phyloP scores from a whole-genome alignment of 2,329 filamentous ascomycete genomes.

The Clonostachys byssicola region DNA sequence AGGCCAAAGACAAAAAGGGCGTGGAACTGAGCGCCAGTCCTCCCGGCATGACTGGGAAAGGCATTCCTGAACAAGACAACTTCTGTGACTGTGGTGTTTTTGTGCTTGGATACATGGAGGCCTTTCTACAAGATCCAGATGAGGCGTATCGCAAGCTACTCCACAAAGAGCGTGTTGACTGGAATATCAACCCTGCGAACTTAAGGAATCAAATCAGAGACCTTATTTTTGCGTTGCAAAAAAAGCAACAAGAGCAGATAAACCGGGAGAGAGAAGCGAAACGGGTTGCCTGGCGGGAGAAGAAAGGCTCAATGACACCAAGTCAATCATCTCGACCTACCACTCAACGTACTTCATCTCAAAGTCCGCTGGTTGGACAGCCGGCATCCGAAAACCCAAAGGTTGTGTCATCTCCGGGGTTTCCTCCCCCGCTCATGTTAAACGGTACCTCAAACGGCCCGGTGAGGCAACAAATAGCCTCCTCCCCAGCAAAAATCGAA shows the following conservation, averaged over 20 bases:
- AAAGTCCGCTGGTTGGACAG: neutral
- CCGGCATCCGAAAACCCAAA: neutral
- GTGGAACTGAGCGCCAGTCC: conserved; percentile 29
- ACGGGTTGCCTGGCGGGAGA: conserved; percentile 7
- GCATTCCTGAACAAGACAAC: conserved; percentile 78
- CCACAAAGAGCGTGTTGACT: conserved; percentile 44
- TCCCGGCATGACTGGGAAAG: conserved; percentile 62
- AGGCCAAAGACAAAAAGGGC: conserved; percentile 61
- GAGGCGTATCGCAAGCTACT: conserved; percentile 65
- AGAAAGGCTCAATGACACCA: conserved; percentile 4
- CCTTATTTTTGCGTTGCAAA: conserved; percentile 59
- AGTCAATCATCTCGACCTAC: neutral
- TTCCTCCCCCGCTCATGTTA: neutral
- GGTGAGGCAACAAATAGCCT: neutral
- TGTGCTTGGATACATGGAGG: conserved; percentile 76
- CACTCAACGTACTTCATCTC: neutral
- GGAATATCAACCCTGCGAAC: conserved; percentile 50
- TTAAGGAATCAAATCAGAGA: conserved; percentile 64
- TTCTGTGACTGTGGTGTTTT: conserved; percentile 88
- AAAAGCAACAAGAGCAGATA: conserved; percentile 44
- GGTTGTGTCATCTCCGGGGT: neutral
- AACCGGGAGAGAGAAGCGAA: conserved; percentile 25
- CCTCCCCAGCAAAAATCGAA: too few relatives aligned
- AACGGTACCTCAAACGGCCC: neutral
- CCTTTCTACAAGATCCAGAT: conserved; percentile 74